Percentiles rank a stretch among this genome's conserved stretches.
Conservation (phyloP, 768 basidiomycete genomes). For the Pleurotus sapidus region DNA sequence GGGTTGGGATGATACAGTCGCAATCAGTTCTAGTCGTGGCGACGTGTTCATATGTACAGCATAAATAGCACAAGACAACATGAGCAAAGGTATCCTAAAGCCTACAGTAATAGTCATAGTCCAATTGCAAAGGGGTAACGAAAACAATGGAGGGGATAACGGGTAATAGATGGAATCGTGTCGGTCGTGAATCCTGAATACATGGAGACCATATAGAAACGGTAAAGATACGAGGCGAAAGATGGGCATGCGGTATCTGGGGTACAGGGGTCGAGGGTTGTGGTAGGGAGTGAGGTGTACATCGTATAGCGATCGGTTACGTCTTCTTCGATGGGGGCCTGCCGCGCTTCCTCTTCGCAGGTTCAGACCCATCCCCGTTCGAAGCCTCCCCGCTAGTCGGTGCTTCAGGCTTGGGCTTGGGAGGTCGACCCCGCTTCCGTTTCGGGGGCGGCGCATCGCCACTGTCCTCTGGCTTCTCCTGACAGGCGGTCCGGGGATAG, state of each 20-base stretch:
- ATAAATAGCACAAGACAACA: constrained; percentile 25
- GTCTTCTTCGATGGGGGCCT: constrained; percentile 58
- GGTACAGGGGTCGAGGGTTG: constrained; percentile 14
- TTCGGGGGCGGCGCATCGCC: constrained; percentile 51
- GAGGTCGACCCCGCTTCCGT: constrained; percentile 73
- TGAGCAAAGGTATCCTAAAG: constrained; percentile 18
- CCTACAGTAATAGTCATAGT: constrained; percentile 25
- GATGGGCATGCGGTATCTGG: constrained; percentile 15
- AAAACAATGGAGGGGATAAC: constrained; percentile 23
- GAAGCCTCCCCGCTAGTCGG: constrained; percentile 29
- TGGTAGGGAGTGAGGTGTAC: constrained; percentile 12
- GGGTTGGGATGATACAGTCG: constrained; percentile 18
- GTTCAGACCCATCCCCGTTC: constrained; percentile 40
- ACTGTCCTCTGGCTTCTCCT: constrained; percentile 38
- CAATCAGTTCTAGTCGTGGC: constrained; percentile 17
- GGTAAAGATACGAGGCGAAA: constrained; percentile 21
- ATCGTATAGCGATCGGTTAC: constrained; percentile 21
- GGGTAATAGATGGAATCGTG: constrained; percentile 23
- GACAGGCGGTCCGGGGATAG: constrained; percentile 24
- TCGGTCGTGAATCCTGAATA: constrained; percentile 34
- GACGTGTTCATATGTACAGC: constrained; percentile 31
- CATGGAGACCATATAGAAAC: constrained; percentile 18
- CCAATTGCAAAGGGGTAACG: constrained; percentile 17
- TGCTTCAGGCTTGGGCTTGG: constrained; percentile 56
- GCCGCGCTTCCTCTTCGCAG: constrained; percentile 63